phyloP scores from a whole-genome alignment of 2,329 filamentous ascomycete genomes.

The Acrocalymma vagum region DNA sequence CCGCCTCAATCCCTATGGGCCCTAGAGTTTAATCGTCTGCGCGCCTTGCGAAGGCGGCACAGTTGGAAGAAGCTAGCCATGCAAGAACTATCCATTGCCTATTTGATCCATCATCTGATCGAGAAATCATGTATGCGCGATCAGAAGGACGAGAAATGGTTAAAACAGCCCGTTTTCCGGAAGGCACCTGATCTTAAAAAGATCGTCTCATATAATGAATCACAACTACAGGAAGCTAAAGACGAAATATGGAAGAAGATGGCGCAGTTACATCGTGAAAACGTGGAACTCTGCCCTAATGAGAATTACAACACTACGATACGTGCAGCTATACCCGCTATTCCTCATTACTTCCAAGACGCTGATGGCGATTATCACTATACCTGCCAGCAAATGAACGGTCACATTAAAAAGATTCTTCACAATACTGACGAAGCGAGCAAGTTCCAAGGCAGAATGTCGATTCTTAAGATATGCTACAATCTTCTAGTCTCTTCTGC shows the following conservation, averaged over 20 bases:
- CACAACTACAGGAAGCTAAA: conserved; percentile 10
- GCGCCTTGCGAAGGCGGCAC: conserved; percentile 41
- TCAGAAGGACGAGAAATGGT: too few species aligned
- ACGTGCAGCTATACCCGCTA: conserved; percentile 14
- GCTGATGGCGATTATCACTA: conserved; percentile 43
- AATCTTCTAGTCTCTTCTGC: conserved; percentile 71
- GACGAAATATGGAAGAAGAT: conserved; percentile 26
- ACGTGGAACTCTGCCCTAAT: conserved; percentile 18
- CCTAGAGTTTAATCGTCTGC: conserved; percentile 34
- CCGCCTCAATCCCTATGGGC: conserved; percentile 59
- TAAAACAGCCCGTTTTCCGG: too few species aligned
- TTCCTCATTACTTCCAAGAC: conserved; percentile 50
- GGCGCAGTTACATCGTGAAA: conserved; percentile 16
- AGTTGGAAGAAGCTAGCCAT: conserved; percentile 53
- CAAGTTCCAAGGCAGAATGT: too few species aligned
- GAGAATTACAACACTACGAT: conserved; percentile 16
- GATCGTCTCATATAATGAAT: conserved; percentile 11
- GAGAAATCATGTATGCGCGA: too few species aligned
- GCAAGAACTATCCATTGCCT: conserved; percentile 50
- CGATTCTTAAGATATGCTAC: conserved; percentile 58
- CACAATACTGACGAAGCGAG: conserved; percentile 20
- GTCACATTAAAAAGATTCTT: conserved; percentile 32
- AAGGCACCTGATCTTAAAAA: conserved; percentile 24
- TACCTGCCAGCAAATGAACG: conserved; percentile 40
- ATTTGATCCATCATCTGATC: conserved; percentile 49